Evolutionary conservation across 768 basidiomycete genomes (phyloP), one percentile per base, ranked within the genome.

Genomic region (Hericium coralloides): DNA sequence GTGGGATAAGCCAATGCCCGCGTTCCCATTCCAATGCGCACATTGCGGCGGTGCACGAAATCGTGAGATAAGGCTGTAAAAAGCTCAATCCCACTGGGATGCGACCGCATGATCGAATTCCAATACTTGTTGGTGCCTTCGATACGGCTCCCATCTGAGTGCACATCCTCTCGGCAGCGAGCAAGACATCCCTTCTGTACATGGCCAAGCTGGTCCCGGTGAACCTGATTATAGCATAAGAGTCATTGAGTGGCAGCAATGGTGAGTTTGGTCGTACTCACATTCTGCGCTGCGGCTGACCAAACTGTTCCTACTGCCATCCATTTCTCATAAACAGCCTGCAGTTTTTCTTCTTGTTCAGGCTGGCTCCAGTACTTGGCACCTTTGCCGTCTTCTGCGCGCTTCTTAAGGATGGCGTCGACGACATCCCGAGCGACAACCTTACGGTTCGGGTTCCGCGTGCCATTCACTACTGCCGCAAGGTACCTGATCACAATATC

Each of bases 161-260:
- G 43, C 2, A 69, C 55, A 38, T 67, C 70, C n/a, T 65, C 49
- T 0, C 57, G 55, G 0, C 50, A 17, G 1, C 66, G 56, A 0
- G 60, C 47, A 0, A 71, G 60, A 23, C 70, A 72, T 2, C 69
- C 69, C 36, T 66, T 68, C 6, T n/a, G 10, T 2, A 70, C 63
- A 20, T 71, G 69, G 0, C 53, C 48, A 4, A 72, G 45, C 61
- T 70, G 69, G 2, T 68, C 64, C 2, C 49, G 17, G 48, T 70
- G 68, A 1, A 65, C 57, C 70, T 68, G n/a, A n/a, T n/a, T n/a
- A n/a, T n/a, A n/a, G 61, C 39, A 10, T 9, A 39, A 65, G 18
- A 14, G 12, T n/a, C 12, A n/a, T 4, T 12, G 14, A n/a, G 39
- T 41, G 14, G 10, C 14, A n/a, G 3, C 12, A 12, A 41, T 15